Conservation (phyloP, 352 stramenopile genomes). For the Pythium myriotylum region DNA sequence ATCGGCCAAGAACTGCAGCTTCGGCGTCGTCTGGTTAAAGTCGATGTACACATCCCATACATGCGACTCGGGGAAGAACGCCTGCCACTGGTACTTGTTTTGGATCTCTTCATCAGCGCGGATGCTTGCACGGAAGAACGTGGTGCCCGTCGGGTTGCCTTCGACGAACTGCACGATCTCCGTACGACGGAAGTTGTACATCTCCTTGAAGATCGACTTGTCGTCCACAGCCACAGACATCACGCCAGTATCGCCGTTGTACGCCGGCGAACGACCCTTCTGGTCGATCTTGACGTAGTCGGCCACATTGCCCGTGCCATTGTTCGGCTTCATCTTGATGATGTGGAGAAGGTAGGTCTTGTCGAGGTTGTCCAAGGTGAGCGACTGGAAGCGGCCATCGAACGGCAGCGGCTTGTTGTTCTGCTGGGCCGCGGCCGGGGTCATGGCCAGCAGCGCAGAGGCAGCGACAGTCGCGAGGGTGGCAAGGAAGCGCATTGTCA, state of each 20-base stretch:
- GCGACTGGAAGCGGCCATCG: constrained; percentile 13
- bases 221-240: constrained; percentile 38
- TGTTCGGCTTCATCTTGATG: constrained; percentile 31
- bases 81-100: constrained; percentile 22
- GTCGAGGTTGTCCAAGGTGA: constrained; percentile 10
- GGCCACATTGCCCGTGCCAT: constrained; percentile 27
- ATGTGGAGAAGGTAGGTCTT: constrained; percentile 22
- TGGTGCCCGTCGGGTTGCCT: constrained; percentile 32
- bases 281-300: constrained; percentile 35
- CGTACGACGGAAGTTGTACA: constrained; percentile 33
- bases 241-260: constrained; percentile 35
- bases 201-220: constrained; percentile 29
- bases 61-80: constrained; percentile 15
- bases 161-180: constrained; percentile 38
- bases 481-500: constrained; percentile 8
- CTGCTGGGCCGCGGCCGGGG: neutral
- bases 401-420: constrained; percentile 16
- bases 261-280: constrained; percentile 31
- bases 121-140: constrained; percentile 37
- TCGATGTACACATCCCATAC: constrained; percentile 15
- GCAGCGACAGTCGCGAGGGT: constrained; percentile 4
- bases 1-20: constrained; percentile 15
- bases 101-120: constrained; percentile 16
- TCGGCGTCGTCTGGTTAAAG: constrained; percentile 15
- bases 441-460: neutral